Percentiles rank a stretch among this genome's conserved stretches.
Evolutionary conservation across 73 alveolate species (phyloP).

Genomic region (Paramecium tetraurelia): DNA sequence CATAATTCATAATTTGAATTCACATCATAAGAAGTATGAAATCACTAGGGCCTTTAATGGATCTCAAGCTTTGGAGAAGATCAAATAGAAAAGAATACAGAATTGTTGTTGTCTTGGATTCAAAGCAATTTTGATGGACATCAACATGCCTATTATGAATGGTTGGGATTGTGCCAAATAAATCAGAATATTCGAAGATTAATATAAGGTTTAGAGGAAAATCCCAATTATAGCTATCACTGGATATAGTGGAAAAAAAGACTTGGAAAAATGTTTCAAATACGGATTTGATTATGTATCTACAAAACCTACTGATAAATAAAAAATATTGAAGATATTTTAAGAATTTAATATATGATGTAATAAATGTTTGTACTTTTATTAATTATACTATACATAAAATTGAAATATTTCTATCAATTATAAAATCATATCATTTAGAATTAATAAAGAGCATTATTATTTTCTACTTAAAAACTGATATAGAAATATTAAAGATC

Average conservation of each 20-base stretch:
- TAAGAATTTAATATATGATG: background rate
- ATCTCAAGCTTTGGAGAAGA: background rate
- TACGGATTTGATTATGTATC: background rate
- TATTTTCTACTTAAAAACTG: background rate
- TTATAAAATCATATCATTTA: too few relatives aligned
- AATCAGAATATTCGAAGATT: background rate
- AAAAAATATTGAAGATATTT: background rate
- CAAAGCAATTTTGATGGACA: conserved; percentile 25
- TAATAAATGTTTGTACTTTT: background rate
- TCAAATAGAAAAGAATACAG: background rate
- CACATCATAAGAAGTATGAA: background rate
- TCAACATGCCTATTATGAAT: conserved; percentile 48
- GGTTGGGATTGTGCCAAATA: conserved; percentile 41
- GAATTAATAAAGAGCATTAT: too few relatives aligned
- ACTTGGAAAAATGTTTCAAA: background rate
- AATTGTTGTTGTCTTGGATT: background rate
- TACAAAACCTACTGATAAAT: background rate
- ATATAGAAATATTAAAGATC: background rate
- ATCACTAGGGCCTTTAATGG: background rate
- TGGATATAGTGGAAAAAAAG: background rate
- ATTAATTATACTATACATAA: background rate
- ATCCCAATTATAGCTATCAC: conserved; percentile 41
- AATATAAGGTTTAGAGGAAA: background rate
- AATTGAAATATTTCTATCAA: too few relatives aligned
- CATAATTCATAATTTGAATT: background rate